These are phyloP conservation scores for Persicaria tinctoria DNA, from an alignment of 148 eudicot species.

Conservation along the genomic window DNA sequence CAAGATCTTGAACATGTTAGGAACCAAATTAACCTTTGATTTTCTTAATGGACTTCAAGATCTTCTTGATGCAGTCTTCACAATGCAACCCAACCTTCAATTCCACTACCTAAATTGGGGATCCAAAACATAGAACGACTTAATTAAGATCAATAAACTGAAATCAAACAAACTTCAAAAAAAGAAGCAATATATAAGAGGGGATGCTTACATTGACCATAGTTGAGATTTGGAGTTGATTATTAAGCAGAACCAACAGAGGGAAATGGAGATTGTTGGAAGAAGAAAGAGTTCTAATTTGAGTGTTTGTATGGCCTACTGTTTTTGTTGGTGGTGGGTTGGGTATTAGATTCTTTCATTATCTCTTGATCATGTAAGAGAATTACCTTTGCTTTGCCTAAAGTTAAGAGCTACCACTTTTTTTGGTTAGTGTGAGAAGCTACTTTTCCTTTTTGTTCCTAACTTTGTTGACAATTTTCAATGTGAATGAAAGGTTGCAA, in stretches of 20 bases:
- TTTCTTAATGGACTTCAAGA: conserved; percentile 86
- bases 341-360: background rate
- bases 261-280: too few relatives aligned
- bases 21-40: conserved; percentile 47
- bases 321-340: background rate
- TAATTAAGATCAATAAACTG: background rate
- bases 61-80: conserved; percentile 93
- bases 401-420: background rate
- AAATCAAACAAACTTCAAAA: background rate
- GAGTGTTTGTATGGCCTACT: background rate
- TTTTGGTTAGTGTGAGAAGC: background rate
- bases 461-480: conserved; percentile 3
- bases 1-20: background rate
- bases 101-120: conserved; percentile 63
- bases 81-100: conserved; percentile 88
- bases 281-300: too few relatives aligned
- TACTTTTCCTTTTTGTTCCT: background rate
- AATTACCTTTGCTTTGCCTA: background rate
- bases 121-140: background rate
- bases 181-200: background rate
- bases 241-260: too few relatives aligned
- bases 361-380: background rate
- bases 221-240: too few relatives aligned
- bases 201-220: too few relatives aligned
- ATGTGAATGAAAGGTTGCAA: background rate